Evolutionary conservation across 345 rosid genomes (phyloP).

Genomic region (Citrus inodora): DNA sequence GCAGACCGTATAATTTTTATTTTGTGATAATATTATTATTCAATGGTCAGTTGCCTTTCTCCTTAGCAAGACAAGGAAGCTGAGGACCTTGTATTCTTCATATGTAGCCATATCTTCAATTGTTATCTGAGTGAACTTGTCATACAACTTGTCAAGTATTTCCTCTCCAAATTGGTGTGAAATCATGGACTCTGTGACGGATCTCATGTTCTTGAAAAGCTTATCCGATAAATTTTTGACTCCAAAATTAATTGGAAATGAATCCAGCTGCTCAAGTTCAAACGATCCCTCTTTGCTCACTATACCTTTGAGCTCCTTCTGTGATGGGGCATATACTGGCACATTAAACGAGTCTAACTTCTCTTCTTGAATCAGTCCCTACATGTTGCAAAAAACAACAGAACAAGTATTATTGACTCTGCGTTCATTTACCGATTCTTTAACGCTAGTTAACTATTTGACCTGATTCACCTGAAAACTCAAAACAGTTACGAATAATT

Average conservation of each 20-base stretch:
- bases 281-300: too few relatives aligned
- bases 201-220: background rate
- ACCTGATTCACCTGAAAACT: too few relatives aligned
- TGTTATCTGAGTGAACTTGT: background rate
- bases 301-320: background rate
- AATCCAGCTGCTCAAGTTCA: too few relatives aligned
- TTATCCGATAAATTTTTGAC: background rate
- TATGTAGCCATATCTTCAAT: background rate
- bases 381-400: too few relatives aligned
- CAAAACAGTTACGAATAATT: too few relatives aligned
- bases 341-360: conserved; percentile 20
- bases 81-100: background rate
- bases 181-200: conserved; percentile 18
- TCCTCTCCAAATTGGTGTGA: conserved; percentile 17
- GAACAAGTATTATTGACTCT: too few relatives aligned
- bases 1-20: too few relatives aligned
- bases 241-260: background rate
- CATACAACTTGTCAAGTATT: conserved; percentile 18
- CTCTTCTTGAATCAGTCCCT: conserved; percentile 20
- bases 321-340: conserved; percentile 14
- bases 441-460: too few relatives aligned
- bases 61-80: conserved; percentile 6
- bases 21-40: too few relatives aligned
- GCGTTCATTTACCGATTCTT: too few relatives aligned
- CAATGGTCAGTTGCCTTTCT: background rate